Conservation (phyloP, 2,329 filamentous ascomycete genomes). For the Aspergillus sp. region DNA sequence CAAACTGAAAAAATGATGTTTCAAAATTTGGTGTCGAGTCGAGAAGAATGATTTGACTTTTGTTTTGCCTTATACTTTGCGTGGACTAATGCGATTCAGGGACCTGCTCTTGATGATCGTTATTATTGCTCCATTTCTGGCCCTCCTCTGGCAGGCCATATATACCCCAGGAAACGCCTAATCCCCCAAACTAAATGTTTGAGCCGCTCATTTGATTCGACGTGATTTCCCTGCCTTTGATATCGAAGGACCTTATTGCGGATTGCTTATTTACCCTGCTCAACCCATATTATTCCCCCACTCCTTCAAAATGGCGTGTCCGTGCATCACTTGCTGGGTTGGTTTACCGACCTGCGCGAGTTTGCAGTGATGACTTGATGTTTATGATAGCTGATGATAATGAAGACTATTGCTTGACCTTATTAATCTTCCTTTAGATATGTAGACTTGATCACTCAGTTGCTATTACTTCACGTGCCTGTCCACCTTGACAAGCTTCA, state of each 20-base stretch:
- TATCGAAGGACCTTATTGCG: conserved; percentile 19
- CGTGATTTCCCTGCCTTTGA: conserved; percentile 39
- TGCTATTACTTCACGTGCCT: background rate
- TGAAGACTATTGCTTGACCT: conserved; percentile 10
- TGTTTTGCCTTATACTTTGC: conserved; percentile 17
- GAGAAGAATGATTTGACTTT: conserved; percentile 4
- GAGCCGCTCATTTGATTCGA: conserved; percentile 23
- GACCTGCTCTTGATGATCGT: conserved; percentile 31
- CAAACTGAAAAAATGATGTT: conserved; percentile 27
- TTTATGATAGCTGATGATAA: conserved; percentile 23
- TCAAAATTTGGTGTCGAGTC: conserved; percentile 8
- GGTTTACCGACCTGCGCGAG: conserved; percentile 2
- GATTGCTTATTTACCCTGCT: conserved; percentile 19
- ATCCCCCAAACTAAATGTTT: conserved; percentile 11
- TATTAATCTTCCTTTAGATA: background rate
- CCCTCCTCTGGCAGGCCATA: conserved; percentile 29
- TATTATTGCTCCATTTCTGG: conserved; percentile 30
- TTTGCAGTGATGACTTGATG: conserved; percentile 14
- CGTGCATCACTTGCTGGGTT: background rate
- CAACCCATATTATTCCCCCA: conserved; percentile 17
- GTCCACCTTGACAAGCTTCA: background rate
- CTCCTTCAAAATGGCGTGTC: conserved; percentile 13
- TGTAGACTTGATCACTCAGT: background rate
- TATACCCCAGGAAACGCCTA: conserved; percentile 25
- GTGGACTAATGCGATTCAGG: conserved; percentile 35